Base-by-base conservation (phyloP, 495 filamentous ascomycete genomes). In the Cenococcum geophilum region DNA sequence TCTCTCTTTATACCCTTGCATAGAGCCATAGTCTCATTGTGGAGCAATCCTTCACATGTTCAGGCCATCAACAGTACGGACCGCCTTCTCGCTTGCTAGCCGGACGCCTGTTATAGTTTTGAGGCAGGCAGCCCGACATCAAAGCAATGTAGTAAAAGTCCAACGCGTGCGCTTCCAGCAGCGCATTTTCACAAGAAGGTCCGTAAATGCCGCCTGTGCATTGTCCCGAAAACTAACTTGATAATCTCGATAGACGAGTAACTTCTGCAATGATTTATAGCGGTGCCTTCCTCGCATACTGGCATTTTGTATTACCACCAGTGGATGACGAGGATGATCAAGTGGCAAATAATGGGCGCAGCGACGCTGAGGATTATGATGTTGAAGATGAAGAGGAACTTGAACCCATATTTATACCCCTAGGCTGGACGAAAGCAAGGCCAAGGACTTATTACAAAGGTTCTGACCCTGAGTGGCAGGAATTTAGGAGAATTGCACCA, bases 391-490 rank as follows among this genome's bases (percentile, higher is more conserved):
- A 62, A 5, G 66, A 71, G 10, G 68, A 71, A 12, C 69, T 18
- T 52, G 64, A 78, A 48, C 71, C 74, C 37, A 63, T 67, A 12
- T 91, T 92, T 65, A 81, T 92, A 45, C 86, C 87, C 1, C 71
- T 91, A 27, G 75, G 78, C n/a, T 79, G 77, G 69, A 72, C 75
- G 68, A 82, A 65, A 53, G 75, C 74, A 75, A 76, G 64, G 69
- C 76, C 74, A 69, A 73, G 71, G 32, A 73, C 70, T 47, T 82
- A 72, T 14, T 92, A 90, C 71, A 75, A 77, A 22, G 75, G 77
- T 23, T 78, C 74, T 2, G 84, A 88, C 68, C 86, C 88, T 3
- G 89, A 91, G 70, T 91, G 86, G 86, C 76, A 80, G 65, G 75
- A 78, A 48, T 91, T 88, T 62, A 65, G 82, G 20, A 80, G 78